A percentile compares a stretch with the other conserved stretches of the same genome.
phyloP scores from a whole-genome alignment of 2,329 filamentous ascomycete species.

The Periconia digitata region DNA sequence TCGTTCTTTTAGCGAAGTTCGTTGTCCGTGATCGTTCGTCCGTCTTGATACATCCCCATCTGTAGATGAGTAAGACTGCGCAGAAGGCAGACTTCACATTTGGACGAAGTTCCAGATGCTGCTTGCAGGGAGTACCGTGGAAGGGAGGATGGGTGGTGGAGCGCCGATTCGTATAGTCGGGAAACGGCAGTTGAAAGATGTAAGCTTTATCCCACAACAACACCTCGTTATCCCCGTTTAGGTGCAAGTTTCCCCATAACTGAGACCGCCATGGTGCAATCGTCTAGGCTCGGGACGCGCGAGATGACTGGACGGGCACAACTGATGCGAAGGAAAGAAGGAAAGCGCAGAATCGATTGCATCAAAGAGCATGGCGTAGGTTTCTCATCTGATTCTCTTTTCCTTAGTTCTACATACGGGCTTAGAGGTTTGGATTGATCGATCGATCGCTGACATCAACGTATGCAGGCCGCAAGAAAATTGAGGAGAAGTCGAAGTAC shows the following conservation, averaged over 20 bases:
- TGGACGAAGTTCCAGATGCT: neutral
- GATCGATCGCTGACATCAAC: too few relatives aligned
- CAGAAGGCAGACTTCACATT: neutral
- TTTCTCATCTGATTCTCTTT: neutral
- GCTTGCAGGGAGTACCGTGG: neutral
- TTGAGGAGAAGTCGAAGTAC: neutral
- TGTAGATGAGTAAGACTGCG: neutral
- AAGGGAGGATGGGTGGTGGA: neutral
- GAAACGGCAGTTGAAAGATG: constrained; percentile 3
- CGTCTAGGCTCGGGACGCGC: neutral
- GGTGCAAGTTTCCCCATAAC: neutral
- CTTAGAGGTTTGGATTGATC: too few relatives aligned
- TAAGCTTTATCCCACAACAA: neutral
- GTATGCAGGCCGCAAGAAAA: neutral
- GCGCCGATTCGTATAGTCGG: neutral
- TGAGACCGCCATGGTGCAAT: neutral
- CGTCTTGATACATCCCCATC: neutral
- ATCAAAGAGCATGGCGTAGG: constrained; percentile 18
- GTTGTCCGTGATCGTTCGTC: too few relatives aligned
- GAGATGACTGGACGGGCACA: constrained; percentile 15
- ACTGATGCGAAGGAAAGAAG: constrained; percentile 12
- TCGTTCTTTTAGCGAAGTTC: too few relatives aligned
- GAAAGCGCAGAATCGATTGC: constrained; percentile 16
- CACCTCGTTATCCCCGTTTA: neutral
- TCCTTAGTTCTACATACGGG: too few relatives aligned